Conservation (phyloP, 257 asterid species). For the Plantago elongata region DNA sequence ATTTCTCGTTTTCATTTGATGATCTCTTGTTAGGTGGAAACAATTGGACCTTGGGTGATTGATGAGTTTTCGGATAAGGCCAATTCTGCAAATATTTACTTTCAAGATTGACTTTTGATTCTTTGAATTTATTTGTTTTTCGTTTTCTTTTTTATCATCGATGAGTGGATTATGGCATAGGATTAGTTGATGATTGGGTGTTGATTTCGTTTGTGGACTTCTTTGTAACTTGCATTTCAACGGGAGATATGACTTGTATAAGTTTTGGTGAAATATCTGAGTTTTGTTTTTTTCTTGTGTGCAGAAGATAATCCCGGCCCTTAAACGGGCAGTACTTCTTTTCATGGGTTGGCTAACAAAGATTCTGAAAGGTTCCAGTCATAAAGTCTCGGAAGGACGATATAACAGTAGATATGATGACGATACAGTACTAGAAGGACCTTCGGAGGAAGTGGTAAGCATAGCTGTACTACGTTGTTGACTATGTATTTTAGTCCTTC, state of each 20-base stretch:
- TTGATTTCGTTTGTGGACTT: conserved; percentile 16
- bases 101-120: not conserved
- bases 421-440: conserved; percentile 52
- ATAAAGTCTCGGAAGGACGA: conserved; percentile 63
- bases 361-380: conserved; percentile 71
- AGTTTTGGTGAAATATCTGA: not conserved
- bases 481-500: conserved; percentile 5
- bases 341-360: conserved; percentile 82
- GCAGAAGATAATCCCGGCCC: conserved; percentile 29
- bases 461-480: conserved; percentile 5
- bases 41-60: too few species aligned
- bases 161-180: not conserved
- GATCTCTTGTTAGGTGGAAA: too few species aligned
- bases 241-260: too few species aligned
- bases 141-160: not conserved
- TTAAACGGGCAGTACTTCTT: conserved; percentile 20
- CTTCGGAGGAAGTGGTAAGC: conserved; percentile 56
- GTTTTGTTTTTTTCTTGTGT: conserved; percentile 10
- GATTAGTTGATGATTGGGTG: conserved; percentile 13
- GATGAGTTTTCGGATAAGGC: conserved; percentile 8
- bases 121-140: conserved; percentile 10
- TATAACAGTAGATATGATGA: conserved; percentile 68
- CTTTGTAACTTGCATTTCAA: too few species aligned
- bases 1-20: too few species aligned
- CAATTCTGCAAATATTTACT: conserved; percentile 12